Evolutionary conservation across 2,329 filamentous ascomycete species (phyloP).

Genomic region (Zymoseptoria brevis): DNA sequence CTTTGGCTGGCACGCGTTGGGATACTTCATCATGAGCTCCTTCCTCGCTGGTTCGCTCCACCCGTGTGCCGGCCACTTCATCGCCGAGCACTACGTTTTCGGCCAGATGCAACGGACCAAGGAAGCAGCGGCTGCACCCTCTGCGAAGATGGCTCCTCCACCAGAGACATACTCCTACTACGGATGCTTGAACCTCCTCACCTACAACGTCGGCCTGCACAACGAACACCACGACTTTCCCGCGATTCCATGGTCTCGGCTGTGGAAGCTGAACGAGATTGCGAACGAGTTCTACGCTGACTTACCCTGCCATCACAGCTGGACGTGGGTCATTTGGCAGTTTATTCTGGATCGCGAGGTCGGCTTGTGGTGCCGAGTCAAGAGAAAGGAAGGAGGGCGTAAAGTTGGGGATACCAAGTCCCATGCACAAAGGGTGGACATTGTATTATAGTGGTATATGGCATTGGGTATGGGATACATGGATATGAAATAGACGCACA

Average conservation of each 20-base stretch:
- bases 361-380: conserved; percentile 85
- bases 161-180: conserved; percentile 98
- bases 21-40: conserved; percentile 79
- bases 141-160: conserved; percentile 45
- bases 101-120: conserved; percentile 44
- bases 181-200: conserved; percentile 80
- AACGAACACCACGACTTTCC: conserved; percentile 99
- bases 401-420: conserved; percentile 41
- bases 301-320: conserved; percentile 79
- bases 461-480: not conserved
- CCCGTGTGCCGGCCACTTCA: conserved; percentile 94
- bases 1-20: conserved; percentile 57
- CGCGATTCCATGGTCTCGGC: conserved; percentile 85
- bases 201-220: conserved; percentile 95
- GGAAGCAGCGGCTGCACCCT: conserved; percentile 32
- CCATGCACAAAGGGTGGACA: conserved; percentile 12
- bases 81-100: conserved; percentile 74
- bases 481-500: not conserved
- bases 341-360: conserved; percentile 89
- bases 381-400: conserved; percentile 70
- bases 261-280: conserved; percentile 68
- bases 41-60: conserved; percentile 92
- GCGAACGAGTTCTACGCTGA: conserved; percentile 88
- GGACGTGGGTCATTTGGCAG: conserved; percentile 88
- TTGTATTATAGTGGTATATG: not conserved